phyloP scores from a whole-genome alignment of 2,329 filamentous ascomycete genomes.

The Apiospora rasikravindrae region DNA sequence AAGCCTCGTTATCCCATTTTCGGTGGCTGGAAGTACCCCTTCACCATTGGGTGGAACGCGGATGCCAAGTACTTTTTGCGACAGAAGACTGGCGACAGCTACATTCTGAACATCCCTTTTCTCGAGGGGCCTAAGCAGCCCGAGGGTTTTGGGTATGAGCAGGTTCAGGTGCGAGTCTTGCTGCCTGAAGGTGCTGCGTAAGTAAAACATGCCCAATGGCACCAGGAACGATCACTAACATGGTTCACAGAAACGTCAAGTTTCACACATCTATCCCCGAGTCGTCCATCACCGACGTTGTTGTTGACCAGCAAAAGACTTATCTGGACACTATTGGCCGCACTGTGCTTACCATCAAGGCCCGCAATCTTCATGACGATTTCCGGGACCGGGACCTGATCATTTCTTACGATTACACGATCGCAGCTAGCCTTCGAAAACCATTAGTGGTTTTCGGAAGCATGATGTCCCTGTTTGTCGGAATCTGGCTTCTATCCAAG shows the following conservation, averaged over 20 bases:
- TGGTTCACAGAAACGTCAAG: conserved; percentile 72
- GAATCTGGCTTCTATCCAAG: conserved; percentile 76
- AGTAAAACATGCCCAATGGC: conserved; percentile 41
- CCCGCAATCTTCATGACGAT: conserved; percentile 89
- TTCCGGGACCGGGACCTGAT: conserved; percentile 82
- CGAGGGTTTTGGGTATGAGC: conserved; percentile 86
- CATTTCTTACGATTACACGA: conserved; percentile 86
- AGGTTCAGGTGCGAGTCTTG: conserved; percentile 79
- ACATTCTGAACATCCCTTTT: conserved; percentile 88
- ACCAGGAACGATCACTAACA: conserved; percentile 43
- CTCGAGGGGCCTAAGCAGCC: conserved; percentile 86
- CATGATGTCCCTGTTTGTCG: conserved; percentile 74
- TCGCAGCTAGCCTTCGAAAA: conserved; percentile 78
- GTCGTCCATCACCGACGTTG: conserved; percentile 62
- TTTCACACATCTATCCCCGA: conserved; percentile 75
- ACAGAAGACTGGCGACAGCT: conserved; percentile 68
- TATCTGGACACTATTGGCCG: conserved; percentile 94
- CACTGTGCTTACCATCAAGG: conserved; percentile 79
- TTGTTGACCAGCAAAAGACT: conserved; percentile 73
- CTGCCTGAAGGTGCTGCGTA: conserved; percentile 90
- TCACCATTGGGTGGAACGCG: conserved; percentile 95
- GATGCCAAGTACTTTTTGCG: conserved; percentile 80
- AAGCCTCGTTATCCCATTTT: conserved; percentile 97
- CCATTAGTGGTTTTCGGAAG: conserved; percentile 81
- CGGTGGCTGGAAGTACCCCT: conserved; percentile 97